Base-by-base conservation (phyloP, 176 grass and related monocot species). In the Ananas comosus region DNA sequence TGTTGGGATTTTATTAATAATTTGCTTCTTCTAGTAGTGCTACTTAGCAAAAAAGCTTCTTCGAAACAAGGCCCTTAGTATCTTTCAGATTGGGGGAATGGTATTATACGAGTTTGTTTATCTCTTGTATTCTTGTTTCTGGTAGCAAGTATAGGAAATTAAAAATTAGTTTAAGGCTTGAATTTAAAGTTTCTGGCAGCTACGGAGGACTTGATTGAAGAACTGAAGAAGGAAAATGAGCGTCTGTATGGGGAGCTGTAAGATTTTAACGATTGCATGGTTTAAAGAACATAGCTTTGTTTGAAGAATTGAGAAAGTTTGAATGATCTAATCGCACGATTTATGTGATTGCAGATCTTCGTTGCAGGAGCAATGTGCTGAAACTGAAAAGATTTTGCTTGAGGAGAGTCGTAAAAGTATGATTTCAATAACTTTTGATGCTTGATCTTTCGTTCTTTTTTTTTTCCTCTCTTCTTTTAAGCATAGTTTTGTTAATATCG, bases 201-300 rank as follows among this genome's bases (percentile, higher is more conserved):
- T 27, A 3, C 65, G 23, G 78, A 71, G 56, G 79, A 65, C 21
- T 74, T 72, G 72, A 16, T 78, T 24, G 19, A 50, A 29, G 79
- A 80, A 17, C 70, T 82, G 33, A 49, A 82, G 49, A 84, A 73
- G 29, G 53, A 84, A 16, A 91, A 80, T 16, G 73, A 82, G 58
- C 64, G 63, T 51, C 81, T 91, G 23, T 51, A 33, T 2, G 59
- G 71, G 3, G 51, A 80, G 33, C 70, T 84, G 88, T 91, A 87
- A 91, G 81, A 80, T 29, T 42, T 52, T 2, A 18, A 64, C 4
- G 3, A 1, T 2, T 58, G n/a, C 12, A 54, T 42, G 58, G n/a
- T 70, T 74, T 28, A 22, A 5, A 58, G 51, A 53, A 11, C 63
- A 21, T 49, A 49, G 51, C 13, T 64, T 69, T 74, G 52, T 54